Conservation (phyloP, 208 protist species). For the Wallacemonas sp. region DNA sequence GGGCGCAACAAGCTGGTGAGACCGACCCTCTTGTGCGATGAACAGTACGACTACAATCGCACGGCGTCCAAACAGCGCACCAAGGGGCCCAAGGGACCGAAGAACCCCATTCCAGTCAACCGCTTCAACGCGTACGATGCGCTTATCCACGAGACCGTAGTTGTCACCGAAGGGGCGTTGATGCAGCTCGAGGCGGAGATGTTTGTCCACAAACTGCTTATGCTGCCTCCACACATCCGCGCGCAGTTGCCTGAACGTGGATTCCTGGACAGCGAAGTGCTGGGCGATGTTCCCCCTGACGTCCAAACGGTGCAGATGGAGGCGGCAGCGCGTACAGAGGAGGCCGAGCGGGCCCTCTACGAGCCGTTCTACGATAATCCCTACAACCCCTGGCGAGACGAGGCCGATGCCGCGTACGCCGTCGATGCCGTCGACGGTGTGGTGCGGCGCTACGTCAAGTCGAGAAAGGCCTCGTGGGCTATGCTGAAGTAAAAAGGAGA, state of each 20-base stretch:
- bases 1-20: slow-evolving; percentile 89
- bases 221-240: slow-evolving; percentile 89
- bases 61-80: slow-evolving; percentile 65
- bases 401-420: slow-evolving; percentile 72
- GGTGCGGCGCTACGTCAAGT: slow-evolving; percentile 68
- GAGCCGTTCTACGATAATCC: slow-evolving; percentile 78
- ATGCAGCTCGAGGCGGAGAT: slow-evolving; percentile 89
- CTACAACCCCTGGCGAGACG: slow-evolving; percentile 83
- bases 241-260: slow-evolving; percentile 76
- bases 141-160: slow-evolving; percentile 77
- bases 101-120: slow-evolving; percentile 91
- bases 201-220: slow-evolving; percentile 77
- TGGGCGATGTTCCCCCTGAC: slow-evolving; percentile 66
- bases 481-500: slow-evolving; percentile 62
- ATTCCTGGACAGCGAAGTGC: slow-evolving; percentile 60
- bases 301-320: slow-evolving; percentile 84
- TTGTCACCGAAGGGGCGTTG: slow-evolving; percentile 88
- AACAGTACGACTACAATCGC: slow-evolving; percentile 87
- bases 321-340: slow-evolving; percentile 81
- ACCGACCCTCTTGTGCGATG: slow-evolving; percentile 83
- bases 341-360: slow-evolving; percentile 81
- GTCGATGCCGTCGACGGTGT: slow-evolving; percentile 80
- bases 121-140: slow-evolving; percentile 91
- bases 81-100: slow-evolving; percentile 85
- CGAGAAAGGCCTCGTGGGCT: slow-evolving; percentile 74